Percentiles rank a stretch among this genome's conserved stretches.
Conservation (phyloP, 495 filamentous ascomycete genomes). For the Aspergillus campestris region DNA sequence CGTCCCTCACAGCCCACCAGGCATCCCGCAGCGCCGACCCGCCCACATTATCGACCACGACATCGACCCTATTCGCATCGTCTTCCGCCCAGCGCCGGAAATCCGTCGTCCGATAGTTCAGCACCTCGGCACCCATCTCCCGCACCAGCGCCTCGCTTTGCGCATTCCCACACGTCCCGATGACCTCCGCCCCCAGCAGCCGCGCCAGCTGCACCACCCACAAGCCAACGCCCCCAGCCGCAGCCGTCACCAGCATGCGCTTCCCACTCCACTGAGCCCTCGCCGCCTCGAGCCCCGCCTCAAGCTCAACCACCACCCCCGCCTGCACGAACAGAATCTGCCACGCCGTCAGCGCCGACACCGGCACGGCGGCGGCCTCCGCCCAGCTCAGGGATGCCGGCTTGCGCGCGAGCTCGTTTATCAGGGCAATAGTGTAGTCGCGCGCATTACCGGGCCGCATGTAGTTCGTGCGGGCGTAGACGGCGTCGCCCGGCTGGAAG, state of each 20-base stretch:
- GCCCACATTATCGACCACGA: slow-evolving; percentile 47
- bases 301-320: slow-evolving; percentile 6
- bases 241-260: slow-evolving; percentile 41
- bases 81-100: slow-evolving; percentile 28
- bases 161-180: slow-evolving; percentile 29
- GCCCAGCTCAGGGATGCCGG: slow-evolving; percentile 34
- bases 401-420: slow-evolving; percentile 33
- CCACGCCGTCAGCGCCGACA: slow-evolving; percentile 42
- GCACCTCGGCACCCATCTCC: slow-evolving; percentile 36
- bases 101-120: slow-evolving; percentile 34
- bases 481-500: slow-evolving; percentile 36
- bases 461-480: slow-evolving; percentile 41
- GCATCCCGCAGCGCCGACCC: slow-evolving; percentile 32
- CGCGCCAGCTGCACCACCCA: slow-evolving; percentile 50
- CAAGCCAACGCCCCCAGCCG: slow-evolving; percentile 45
- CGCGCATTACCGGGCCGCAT: slow-evolving; percentile 32
- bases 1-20: slow-evolving; percentile 37
- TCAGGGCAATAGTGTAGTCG: slow-evolving; percentile 37
- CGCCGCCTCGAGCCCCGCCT: slow-evolving; percentile 14
- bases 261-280: slow-evolving; percentile 17
- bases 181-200: slow-evolving; percentile 30
- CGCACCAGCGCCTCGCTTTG: slow-evolving; percentile 36
- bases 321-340: slow-evolving; percentile 43
- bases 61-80: slow-evolving; percentile 28
- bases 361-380: slow-evolving; percentile 37